Conservation (phyloP, 805 yeast genomes). For the Kockiozyma suomiensis region DNA sequence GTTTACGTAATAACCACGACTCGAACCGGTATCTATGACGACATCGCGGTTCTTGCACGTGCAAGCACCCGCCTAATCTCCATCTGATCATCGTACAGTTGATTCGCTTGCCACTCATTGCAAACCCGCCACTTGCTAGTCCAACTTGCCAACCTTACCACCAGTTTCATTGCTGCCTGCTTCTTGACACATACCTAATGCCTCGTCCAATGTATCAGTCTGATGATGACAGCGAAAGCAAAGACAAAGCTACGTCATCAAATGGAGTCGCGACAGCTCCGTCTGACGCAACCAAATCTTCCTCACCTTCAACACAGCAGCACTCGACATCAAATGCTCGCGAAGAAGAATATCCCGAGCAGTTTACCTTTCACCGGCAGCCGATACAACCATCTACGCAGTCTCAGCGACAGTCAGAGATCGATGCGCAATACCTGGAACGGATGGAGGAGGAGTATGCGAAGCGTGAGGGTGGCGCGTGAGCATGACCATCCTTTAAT, state of each 20-base stretch:
- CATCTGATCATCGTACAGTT: background rate
- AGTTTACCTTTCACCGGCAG: background rate
- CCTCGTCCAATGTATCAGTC: slow-evolving; percentile 4
- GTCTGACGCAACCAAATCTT: background rate
- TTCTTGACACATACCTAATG: background rate
- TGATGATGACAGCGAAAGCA: background rate
- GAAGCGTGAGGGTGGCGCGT: slow-evolving; percentile 42
- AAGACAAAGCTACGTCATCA: background rate
- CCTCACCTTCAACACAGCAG: background rate
- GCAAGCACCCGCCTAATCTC: background rate
- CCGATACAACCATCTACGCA: background rate
- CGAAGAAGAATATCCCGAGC: background rate
- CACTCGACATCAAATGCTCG: background rate
- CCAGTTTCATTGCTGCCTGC: background rate
- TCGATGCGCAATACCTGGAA: slow-evolving; percentile 36
- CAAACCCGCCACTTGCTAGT: background rate
- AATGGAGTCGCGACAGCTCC: background rate
- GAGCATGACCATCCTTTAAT: background rate
- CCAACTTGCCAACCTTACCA: background rate
- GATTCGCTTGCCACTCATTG: background rate
- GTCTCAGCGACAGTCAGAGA: slow-evolving; percentile 16
- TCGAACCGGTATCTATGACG: background rate
- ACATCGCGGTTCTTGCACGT: background rate
- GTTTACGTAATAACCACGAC: too few relatives aligned
- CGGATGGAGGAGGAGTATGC: slow-evolving; percentile 53